Percentiles rank a stretch among this genome's conserved stretches.
These are phyloP conservation scores for Oxalis stricta DNA, from an alignment of 441 rosid species.

Conservation along the genomic window DNA sequence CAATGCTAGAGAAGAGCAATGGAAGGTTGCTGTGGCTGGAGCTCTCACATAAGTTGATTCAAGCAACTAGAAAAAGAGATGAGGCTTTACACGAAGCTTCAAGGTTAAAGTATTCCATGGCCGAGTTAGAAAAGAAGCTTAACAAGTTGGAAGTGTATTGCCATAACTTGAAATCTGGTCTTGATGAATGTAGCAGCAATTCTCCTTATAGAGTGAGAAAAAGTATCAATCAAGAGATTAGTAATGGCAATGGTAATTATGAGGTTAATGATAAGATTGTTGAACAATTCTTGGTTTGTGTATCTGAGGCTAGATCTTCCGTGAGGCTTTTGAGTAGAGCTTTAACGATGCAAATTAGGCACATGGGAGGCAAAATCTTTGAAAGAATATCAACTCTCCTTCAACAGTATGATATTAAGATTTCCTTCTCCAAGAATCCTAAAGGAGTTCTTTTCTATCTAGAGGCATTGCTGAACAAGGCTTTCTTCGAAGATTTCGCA, in stretches of 20 bases:
- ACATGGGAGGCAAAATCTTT: constrained; percentile 52
- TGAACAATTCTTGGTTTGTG: constrained; percentile 50
- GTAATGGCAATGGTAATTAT: constrained; percentile 7
- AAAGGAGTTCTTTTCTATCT: constrained; percentile 49
- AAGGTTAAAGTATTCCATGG: constrained; percentile 60
- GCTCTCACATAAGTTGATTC: constrained; percentile 70
- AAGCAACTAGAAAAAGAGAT: constrained; percentile 71
- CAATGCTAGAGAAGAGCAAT: constrained; percentile 50
- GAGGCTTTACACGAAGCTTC: constrained; percentile 78
- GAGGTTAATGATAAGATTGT: constrained; percentile 37
- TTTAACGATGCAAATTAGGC: constrained; percentile 50
- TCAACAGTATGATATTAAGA: constrained; percentile 63
- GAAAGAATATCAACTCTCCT: constrained; percentile 56
- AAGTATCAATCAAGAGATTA: constrained; percentile 10
- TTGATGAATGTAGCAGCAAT: constrained; percentile 50
- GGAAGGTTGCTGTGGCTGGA: constrained; percentile 68
- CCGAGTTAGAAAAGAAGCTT: constrained; percentile 89
- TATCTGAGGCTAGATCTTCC: constrained; percentile 69
- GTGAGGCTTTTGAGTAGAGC: constrained; percentile 59
- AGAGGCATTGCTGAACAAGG: constrained; percentile 59
- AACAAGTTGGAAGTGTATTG: constrained; percentile 80
- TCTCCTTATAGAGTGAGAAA: constrained; percentile 20
- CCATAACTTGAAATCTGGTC: constrained; percentile 60
- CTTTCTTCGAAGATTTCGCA: constrained; percentile 90
- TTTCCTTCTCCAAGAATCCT: constrained; percentile 50